phyloP scores from a whole-genome alignment of 2,329 filamentous ascomycete species.

The Fulvia fulva region DNA sequence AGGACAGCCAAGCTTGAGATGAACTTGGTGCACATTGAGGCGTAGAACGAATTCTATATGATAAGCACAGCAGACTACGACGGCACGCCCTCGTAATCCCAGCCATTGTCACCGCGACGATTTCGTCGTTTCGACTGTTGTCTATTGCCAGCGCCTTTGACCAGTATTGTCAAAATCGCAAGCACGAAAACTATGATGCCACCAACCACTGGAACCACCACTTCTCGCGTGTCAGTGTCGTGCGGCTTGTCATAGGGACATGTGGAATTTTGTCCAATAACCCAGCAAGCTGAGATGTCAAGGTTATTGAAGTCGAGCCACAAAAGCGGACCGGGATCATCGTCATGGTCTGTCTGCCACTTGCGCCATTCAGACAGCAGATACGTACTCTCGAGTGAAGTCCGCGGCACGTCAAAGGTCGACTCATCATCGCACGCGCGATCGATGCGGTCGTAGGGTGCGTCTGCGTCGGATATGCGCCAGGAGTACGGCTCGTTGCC shows the following conservation, averaged over 20 bases:
- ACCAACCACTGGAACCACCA: conserved; percentile 60
- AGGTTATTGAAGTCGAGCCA: conserved; percentile 62
- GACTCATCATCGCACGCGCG: conserved; percentile 46
- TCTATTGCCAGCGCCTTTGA: conserved; percentile 62
- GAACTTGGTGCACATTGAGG: not conserved
- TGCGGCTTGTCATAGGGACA: conserved; percentile 53
- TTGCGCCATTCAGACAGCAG: conserved; percentile 39
- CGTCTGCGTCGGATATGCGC: conserved; percentile 45
- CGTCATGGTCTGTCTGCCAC: conserved; percentile 17
- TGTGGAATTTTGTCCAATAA: conserved; percentile 50
- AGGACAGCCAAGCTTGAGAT: not conserved
- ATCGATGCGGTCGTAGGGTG: conserved; percentile 39
- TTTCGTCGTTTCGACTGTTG: conserved; percentile 49
- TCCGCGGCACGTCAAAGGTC: conserved; percentile 56
- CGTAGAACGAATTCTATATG: not conserved
- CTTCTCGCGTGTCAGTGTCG: conserved; percentile 41
- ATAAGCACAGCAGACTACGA: conserved; percentile 13
- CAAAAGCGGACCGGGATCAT: conserved; percentile 34
- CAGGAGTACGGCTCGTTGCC: conserved; percentile 54
- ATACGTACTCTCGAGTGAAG: conserved; percentile 60
- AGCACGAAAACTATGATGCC: conserved; percentile 60
- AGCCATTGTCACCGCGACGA: conserved; percentile 46
- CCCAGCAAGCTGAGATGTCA: conserved; percentile 57
- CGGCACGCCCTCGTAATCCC: conserved; percentile 67
- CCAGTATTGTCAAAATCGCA: conserved; percentile 58